A percentile compares a stretch with the other conserved stretches of the same genome.
Conservation (phyloP, 129 eudicot genomes). For the Pseudognaphalium luteoalbum region DNA sequence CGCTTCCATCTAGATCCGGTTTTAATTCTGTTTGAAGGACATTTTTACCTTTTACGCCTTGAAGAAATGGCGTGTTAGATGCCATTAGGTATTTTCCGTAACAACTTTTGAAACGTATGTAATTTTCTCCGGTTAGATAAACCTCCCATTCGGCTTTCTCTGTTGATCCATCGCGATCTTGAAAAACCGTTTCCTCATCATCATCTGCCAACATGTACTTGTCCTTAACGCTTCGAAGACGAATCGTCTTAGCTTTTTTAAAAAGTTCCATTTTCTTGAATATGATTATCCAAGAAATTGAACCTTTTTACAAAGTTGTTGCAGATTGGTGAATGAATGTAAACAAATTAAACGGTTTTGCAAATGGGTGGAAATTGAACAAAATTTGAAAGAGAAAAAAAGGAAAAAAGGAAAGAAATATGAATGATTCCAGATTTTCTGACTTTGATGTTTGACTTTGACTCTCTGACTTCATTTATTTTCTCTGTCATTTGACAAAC, state of each 20-base stretch:
- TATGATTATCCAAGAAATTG: not conserved
- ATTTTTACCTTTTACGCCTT: slow-evolving; percentile 49
- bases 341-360: slow-evolving; percentile 3
- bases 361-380: slow-evolving; percentile 1
- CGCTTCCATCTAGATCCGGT: slow-evolving; percentile 32
- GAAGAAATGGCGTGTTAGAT: slow-evolving; percentile 46
- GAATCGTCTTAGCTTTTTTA: slow-evolving; percentile 45
- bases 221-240: slow-evolving; percentile 44
- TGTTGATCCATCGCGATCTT: slow-evolving; percentile 44
- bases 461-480: not conserved
- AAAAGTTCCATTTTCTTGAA: slow-evolving; percentile 49
- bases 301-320: not conserved
- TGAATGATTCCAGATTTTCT: not conserved
- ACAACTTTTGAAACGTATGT: slow-evolving; percentile 57
- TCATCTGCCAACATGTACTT: slow-evolving; percentile 51
- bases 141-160: slow-evolving; percentile 52
- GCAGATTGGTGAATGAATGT: not conserved
- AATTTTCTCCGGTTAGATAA: slow-evolving; percentile 30
- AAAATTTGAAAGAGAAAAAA: not conserved
- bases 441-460: not conserved
- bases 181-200: slow-evolving; percentile 50
- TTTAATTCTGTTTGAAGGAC: slow-evolving; percentile 44
- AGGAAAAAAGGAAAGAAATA: not conserved
- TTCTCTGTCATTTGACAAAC: not conserved
- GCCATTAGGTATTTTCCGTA: slow-evolving; percentile 70